A percentile compares a stretch with the other conserved stretches of the same genome.
Evolutionary conservation across 2,329 filamentous ascomycete species (phyloP).

Genomic region (Aspergillus viridinutans): DNA sequence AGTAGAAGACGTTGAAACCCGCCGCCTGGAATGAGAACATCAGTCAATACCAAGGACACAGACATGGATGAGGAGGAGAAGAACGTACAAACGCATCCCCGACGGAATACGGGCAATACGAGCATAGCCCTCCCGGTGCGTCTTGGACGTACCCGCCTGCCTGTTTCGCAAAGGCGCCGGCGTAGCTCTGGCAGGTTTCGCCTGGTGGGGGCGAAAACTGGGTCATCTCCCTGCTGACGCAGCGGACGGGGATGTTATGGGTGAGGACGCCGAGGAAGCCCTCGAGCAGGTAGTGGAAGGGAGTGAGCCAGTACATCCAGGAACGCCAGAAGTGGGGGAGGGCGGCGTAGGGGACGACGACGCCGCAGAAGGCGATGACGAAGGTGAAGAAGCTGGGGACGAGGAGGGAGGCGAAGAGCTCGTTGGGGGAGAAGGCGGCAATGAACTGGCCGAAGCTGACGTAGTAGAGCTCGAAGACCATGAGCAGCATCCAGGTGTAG

Average conservation of each 20-base stretch:
- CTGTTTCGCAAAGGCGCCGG: constrained; percentile 48
- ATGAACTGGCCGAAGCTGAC: constrained; percentile 64
- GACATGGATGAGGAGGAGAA: not conserved
- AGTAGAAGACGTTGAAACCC: constrained; percentile 58
- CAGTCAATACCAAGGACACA: not conserved
- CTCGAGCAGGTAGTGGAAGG: constrained; percentile 64
- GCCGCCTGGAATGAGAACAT: constrained; percentile 19
- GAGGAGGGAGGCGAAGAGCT: constrained; percentile 61
- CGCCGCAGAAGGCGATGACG: constrained; percentile 68
- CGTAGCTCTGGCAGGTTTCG: constrained; percentile 59
- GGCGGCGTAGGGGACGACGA: constrained; percentile 62
- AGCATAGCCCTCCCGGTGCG: constrained; percentile 55
- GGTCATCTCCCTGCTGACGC: constrained; percentile 55
- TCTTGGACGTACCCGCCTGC: constrained; percentile 59
- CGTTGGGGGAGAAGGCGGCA: constrained; percentile 63
- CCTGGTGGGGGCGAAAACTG: constrained; percentile 57
- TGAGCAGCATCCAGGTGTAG: constrained; percentile 60
- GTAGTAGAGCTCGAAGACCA: constrained; percentile 65
- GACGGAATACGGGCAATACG: constrained; percentile 59
- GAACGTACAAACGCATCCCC: constrained; percentile 57
- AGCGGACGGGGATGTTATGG: constrained; percentile 54
- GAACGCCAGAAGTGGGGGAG: constrained; percentile 63
- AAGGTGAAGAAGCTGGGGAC: constrained; percentile 68
- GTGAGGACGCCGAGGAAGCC: constrained; percentile 56
- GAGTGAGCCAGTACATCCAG: constrained; percentile 65